Evolutionary conservation across 495 filamentous ascomycete genomes (phyloP), one percentile per base, ranked within the genome.

Genomic region (Hyaloscypha variabilis): DNA sequence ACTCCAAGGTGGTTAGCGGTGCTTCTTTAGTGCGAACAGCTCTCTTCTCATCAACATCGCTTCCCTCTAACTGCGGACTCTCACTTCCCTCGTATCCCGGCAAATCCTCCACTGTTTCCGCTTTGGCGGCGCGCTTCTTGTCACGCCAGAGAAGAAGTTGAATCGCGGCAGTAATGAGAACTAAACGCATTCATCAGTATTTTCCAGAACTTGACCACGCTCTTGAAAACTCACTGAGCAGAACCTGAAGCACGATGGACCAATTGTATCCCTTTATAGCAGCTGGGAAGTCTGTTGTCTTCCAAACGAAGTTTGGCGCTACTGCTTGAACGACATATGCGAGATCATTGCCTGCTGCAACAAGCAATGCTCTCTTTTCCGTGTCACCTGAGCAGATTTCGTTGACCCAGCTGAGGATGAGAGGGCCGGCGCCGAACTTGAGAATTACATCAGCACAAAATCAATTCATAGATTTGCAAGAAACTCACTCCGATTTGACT

Each of bases 341-440:
- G 17, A 61, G 23, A n/a, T 51, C 61, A 21, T 68, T 68, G 11
- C 59, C 59, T 14, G 25, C 31, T 29, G 66, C 77, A 23, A 83
- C 75, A 8, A 85, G 80, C 13, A 87, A 62, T 1, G 84, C 80
- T 42, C 86, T 72, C 69, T 87, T 82, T 63, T 83, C 80, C n/a
- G 81, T 81, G 59, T 83, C 82, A 42, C 78, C 78, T 11, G 75
- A 74, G 68, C 77, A 86, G 71, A 79, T 81, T 67, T 76, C 84
- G 68, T 86, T 80, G 2, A 81, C 79, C 84, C 83, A 87, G 31
- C 58, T 66, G 6, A 62, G 73, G 29, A 66, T 66, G n/a, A 66
- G 56, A 25, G 65, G 60, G 60, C 71, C 71, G 14, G 72, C 74
- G 31, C 73, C 61, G 74, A 31, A 71, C 39, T 46, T 4, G 39